Base-by-base conservation (phyloP, 2,329 filamentous ascomycete genomes). In the Thelonectria discophora region DNA sequence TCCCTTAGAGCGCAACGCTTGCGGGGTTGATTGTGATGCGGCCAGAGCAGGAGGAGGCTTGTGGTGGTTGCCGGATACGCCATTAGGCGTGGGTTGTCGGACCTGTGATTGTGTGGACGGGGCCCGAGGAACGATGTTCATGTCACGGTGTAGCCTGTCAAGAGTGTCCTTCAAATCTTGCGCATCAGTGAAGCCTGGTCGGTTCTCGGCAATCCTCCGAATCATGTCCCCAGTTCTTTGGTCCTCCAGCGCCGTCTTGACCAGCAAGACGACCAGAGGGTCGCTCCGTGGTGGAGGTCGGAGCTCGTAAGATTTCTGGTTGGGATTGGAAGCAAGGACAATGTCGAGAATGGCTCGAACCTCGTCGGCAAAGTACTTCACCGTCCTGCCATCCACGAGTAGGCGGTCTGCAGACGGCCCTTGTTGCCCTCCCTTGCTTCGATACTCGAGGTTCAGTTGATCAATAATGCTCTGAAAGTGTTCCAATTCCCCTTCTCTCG, bases 391-490 rank as follows among this genome's bases (percentile, higher is more conserved):
- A 66, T 86, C 85, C 1, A 88, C 84, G 18, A 85, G 69, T 17
- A 88, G 74, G 53, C 81, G 76, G 56, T 87, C 84, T 1, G 85
- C 83, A 5, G 84, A 83, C 7, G 85, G 84, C 0, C 82, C 83
- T 52, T 82, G 80, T 40, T 82, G 79, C 0, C 78, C 79, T 8
- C 82, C 82, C 40, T 79, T 85, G 42, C 78, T 81, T 68, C 82
- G 84, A 67, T 85, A 85, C 62, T 88, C 84, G 1, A 76, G 76
- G 2, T 90, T 93, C 58, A 95, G 84, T 72, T 93, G 88, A 70
- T 93, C 90, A 64, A 95, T 95, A 43, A 95, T 91, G 50, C 83
- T 84, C 73, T 95, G 92, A 68, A 95, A 95, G 64, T 88, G 86
- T 48, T 87, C 87, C 12, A 95, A 78, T 73, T 95, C 90, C 13